Evolutionary conservation across 1,284 basidiomycete species (phyloP).

Genomic region (Malassezia restricta): DNA sequence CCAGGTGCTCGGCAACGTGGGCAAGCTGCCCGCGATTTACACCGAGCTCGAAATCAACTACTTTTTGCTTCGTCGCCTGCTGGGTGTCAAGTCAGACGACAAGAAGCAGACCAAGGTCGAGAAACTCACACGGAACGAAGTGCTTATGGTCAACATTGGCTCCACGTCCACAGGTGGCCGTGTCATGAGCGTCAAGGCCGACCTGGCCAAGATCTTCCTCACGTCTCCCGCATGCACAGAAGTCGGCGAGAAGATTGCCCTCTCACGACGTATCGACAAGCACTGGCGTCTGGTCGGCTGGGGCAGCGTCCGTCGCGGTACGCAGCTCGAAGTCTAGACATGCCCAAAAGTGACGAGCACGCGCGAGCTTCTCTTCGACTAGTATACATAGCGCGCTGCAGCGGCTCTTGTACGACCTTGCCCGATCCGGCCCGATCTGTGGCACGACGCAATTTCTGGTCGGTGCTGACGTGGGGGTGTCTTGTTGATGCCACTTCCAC

Average conservation of each 20-base stretch:
- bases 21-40: slow-evolving; percentile 83
- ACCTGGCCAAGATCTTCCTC: slow-evolving; percentile 44
- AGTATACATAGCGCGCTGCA: neutral
- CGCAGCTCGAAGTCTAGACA: slow-evolving; percentile 36
- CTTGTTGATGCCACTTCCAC: neutral
- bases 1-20: slow-evolving; percentile 85
- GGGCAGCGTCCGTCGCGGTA: slow-evolving; percentile 38
- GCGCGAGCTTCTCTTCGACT: neutral
- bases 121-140: slow-evolving; percentile 83
- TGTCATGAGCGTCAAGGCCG: slow-evolving; percentile 42
- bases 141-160: slow-evolving; percentile 55
- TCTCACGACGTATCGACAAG: slow-evolving; percentile 56
- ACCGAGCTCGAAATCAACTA: slow-evolving; percentile 74
- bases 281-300: slow-evolving; percentile 66
- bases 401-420: neutral
- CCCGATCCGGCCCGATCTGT: no score
- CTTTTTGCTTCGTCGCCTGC: slow-evolving; percentile 58
- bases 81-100: slow-evolving; percentile 97
- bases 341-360: neutral
- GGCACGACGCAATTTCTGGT: no score
- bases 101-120: slow-evolving; percentile 88
- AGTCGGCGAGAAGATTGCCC: slow-evolving; percentile 45
- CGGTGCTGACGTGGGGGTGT: neutral
- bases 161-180: slow-evolving; percentile 40
- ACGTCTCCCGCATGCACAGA: slow-evolving; percentile 44